A percentile compares a stretch with the other conserved stretches of the same genome.
These are phyloP conservation scores for Spironucleus salmonicida DNA, from an alignment of 208 protist genomes.

Conservation along the genomic window DNA sequence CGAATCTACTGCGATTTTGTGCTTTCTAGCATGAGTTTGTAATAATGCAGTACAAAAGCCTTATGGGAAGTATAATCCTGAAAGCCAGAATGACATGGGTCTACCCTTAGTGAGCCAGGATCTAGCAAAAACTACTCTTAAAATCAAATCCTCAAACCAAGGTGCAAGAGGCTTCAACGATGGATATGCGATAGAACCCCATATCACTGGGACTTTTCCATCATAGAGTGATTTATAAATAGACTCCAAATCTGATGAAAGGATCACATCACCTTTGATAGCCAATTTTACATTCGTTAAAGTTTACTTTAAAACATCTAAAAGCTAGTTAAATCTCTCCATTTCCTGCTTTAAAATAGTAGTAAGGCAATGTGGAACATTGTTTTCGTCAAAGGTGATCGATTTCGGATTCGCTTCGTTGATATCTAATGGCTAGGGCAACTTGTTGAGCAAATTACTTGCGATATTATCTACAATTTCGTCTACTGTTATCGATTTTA, in stretches of 20 bases:
- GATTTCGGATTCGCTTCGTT: background rate
- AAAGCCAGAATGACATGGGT: slow-evolving; percentile 75
- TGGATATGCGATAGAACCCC: slow-evolving; percentile 68
- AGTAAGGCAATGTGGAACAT: background rate
- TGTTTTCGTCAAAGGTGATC: background rate
- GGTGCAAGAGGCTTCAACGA: slow-evolving; percentile 73
- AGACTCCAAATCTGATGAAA: slow-evolving; percentile 80
- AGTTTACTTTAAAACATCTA: slow-evolving; percentile 64
- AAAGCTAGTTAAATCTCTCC: slow-evolving; percentile 78
- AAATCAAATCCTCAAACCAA: slow-evolving; percentile 75
- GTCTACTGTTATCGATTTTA: slow-evolving; percentile 39
- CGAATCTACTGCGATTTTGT: slow-evolving; percentile 76
- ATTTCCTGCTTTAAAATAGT: slow-evolving; percentile 62
- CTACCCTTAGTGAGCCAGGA: slow-evolving; percentile 70
- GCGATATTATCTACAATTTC: background rate
- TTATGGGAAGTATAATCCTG: slow-evolving; percentile 93
- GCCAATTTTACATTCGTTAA: slow-evolving; percentile 75
- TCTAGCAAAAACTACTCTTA: slow-evolving; percentile 68
- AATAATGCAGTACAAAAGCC: slow-evolving; percentile 87
- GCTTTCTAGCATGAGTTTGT: slow-evolving; percentile 79
- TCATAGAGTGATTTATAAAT: slow-evolving; percentile 70
- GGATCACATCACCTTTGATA: slow-evolving; percentile 85
- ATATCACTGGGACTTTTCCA: slow-evolving; percentile 74
- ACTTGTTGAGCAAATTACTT: background rate
- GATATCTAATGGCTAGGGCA: background rate